A percentile compares a stretch with the other conserved stretches of the same genome.
Evolutionary conservation across 2,329 filamentous ascomycete species (phyloP).

Genomic region (Teratosphaeria viscida): DNA sequence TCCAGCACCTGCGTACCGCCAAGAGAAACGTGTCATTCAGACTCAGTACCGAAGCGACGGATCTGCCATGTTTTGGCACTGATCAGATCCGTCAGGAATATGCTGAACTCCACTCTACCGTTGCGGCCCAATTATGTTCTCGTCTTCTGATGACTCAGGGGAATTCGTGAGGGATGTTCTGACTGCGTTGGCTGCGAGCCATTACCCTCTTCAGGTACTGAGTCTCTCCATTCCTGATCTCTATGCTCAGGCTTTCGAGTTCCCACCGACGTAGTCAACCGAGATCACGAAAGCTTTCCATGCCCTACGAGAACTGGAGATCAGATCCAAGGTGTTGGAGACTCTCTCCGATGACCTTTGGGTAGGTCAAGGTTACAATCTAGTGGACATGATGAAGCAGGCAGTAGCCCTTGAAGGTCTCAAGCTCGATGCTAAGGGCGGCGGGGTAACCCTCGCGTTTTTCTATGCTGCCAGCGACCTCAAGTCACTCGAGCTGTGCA

Average conservation of each 20-base stretch:
- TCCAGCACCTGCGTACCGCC: background rate
- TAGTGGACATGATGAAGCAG: background rate
- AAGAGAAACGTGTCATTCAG: background rate
- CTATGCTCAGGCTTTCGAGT: background rate
- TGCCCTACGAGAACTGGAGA: background rate
- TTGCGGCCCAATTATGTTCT: too few species aligned
- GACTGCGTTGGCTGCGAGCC: too few species aligned
- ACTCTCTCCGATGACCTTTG: background rate
- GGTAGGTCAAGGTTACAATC: background rate
- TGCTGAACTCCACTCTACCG: too few species aligned
- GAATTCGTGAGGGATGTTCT: too few species aligned
- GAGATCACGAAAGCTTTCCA: background rate
- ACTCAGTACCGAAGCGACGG: too few species aligned
- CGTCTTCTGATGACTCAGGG: too few species aligned
- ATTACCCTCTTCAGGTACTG: background rate
- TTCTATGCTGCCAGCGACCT: too few species aligned
- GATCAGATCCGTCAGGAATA: too few species aligned
- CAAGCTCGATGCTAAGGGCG: background rate
- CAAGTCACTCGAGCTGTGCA: too few species aligned
- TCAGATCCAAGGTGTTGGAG: background rate
- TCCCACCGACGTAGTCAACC: background rate
- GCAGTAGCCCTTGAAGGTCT: background rate
- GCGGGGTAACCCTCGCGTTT: too few species aligned
- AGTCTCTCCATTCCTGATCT: background rate
- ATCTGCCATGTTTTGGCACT: too few species aligned